A percentile compares a stretch with the other conserved stretches of the same genome.
phyloP scores from a whole-genome alignment of 176 grass and related monocot species.

The Pontederia crassipes region DNA sequence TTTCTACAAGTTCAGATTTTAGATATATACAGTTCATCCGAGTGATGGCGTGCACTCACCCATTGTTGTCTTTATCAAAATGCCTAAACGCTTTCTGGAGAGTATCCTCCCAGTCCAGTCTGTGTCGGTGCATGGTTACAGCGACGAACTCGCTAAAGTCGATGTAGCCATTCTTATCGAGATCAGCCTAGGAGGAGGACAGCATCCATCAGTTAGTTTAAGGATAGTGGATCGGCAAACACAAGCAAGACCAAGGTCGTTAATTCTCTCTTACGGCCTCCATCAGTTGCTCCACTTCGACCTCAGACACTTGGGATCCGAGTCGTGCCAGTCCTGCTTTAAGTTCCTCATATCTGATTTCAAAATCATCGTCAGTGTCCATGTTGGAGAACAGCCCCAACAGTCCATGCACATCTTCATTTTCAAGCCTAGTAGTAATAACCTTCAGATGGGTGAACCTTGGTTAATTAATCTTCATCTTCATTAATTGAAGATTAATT shows the following conservation, averaged over 20 bases:
- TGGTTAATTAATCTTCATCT: not conserved
- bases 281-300: constrained; percentile 97
- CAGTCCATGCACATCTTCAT: constrained; percentile 90
- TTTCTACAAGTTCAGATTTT: not conserved
- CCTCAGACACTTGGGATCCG: constrained; percentile 76
- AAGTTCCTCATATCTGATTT: constrained; percentile 95
- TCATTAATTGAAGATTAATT: constrained; percentile 11
- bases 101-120: constrained; percentile 75
- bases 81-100: constrained; percentile 82
- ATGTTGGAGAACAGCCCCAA: constrained; percentile 97
- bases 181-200: constrained; percentile 58
- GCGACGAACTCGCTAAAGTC: constrained; percentile 98
- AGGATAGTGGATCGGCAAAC: constrained; percentile 11
- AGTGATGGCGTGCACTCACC: constrained; percentile 36
- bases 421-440: constrained; percentile 77
- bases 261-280: constrained; percentile 44
- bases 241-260: constrained; percentile 17
- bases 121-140: constrained; percentile 93
- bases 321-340: constrained; percentile 78
- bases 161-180: constrained; percentile 85
- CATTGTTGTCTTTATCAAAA: constrained; percentile 96
- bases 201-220: not conserved
- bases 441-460: constrained; percentile 35
- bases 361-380: constrained; percentile 77
- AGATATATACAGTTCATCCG: not conserved